phyloP scores from a whole-genome alignment of 2,329 filamentous ascomycete genomes.

The Ophidiomyces ophidiicola region DNA sequence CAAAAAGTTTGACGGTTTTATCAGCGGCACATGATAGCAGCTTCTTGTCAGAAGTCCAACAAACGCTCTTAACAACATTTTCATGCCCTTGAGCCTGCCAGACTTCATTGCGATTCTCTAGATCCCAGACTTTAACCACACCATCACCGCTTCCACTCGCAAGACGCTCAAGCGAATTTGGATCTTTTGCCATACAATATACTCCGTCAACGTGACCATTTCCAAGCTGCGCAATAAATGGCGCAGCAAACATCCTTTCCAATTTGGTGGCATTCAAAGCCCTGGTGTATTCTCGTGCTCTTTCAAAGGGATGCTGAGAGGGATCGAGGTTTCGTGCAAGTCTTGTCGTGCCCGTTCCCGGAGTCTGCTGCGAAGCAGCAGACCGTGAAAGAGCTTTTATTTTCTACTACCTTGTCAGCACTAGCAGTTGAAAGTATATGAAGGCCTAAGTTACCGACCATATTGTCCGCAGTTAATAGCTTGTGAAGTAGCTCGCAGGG shows the following conservation, averaged over 20 bases:
- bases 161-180: constrained; percentile 57
- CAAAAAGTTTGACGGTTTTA: constrained; percentile 77
- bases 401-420: constrained; percentile 32
- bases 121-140: constrained; percentile 85
- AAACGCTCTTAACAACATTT: constrained; percentile 82
- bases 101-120: constrained; percentile 58
- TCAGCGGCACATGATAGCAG: constrained; percentile 80
- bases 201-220: constrained; percentile 85
- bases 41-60: constrained; percentile 77
- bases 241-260: constrained; percentile 79
- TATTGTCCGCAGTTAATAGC: constrained; percentile 6
- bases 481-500: neutral
- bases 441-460: constrained; percentile 12
- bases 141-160: constrained; percentile 85
- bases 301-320: constrained; percentile 77
- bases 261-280: constrained; percentile 78
- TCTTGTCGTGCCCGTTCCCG: constrained; percentile 34
- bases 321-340: constrained; percentile 55
- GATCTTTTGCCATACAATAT: constrained; percentile 70
- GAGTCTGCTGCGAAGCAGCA: constrained; percentile 36
- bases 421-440: neutral
- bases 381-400: constrained; percentile 43
- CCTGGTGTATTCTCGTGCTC: constrained; percentile 71
- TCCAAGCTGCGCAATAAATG: constrained; percentile 77
- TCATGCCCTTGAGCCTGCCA: constrained; percentile 78